Evolutionary conservation across 1,284 basidiomycete species (phyloP).

Genomic region (Ceratobasidium sp.): DNA sequence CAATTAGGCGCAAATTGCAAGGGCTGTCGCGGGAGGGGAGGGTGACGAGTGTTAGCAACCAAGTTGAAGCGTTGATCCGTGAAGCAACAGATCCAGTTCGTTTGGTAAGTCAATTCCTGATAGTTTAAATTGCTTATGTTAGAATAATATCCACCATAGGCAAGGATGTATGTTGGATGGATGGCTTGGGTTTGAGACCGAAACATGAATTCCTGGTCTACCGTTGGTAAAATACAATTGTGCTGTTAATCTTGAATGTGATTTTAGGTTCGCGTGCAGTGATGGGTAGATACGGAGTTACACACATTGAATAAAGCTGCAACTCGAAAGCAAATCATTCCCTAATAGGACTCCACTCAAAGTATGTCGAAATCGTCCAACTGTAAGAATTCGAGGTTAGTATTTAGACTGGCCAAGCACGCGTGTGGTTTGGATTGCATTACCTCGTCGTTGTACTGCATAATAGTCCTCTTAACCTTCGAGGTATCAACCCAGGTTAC

Average conservation of each 20-base stretch:
- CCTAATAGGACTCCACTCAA: conserved; percentile 54
- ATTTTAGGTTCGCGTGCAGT: background rate
- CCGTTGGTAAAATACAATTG: conserved; percentile 11
- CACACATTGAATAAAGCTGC: background rate
- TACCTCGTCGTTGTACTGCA: conserved; percentile 97
- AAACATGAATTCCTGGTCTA: conserved; percentile 1
- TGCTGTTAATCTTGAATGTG: background rate
- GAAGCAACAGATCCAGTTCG: conserved; percentile 81
- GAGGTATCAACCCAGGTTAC: conserved; percentile 99
- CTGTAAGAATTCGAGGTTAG: conserved; percentile 57
- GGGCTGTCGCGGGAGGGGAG: conserved; percentile 67
- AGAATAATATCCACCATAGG: conserved; percentile 55
- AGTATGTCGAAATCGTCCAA: conserved; percentile 91
- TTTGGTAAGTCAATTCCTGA: conserved; percentile 65
- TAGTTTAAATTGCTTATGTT: conserved; percentile 1
- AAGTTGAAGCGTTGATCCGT: conserved; percentile 90
- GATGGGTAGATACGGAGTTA: no score
- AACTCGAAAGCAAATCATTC: background rate
- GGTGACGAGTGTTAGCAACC: conserved; percentile 81
- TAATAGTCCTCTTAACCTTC: conserved; percentile 95
- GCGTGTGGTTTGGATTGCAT: background rate
- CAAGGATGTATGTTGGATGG: conserved; percentile 88
- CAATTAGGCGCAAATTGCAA: conserved; percentile 85
- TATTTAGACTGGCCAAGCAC: background rate
- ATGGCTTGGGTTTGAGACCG: conserved; percentile 70